A percentile compares a stretch with the other conserved stretches of the same genome.
Evolutionary conservation across 306 rosid genomes (phyloP).

Genomic region (Castanopsis chinensis): DNA sequence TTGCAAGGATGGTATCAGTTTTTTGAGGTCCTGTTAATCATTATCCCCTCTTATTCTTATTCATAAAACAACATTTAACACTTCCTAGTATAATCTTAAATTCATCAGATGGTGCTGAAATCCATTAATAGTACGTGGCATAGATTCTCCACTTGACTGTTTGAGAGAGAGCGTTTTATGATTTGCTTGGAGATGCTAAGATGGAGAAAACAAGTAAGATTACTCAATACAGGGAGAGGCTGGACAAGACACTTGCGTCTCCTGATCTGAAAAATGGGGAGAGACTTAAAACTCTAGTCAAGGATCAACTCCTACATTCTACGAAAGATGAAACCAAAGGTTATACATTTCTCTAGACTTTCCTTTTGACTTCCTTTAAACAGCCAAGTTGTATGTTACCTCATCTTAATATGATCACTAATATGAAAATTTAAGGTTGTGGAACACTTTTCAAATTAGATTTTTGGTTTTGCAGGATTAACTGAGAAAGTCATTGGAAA

Average conservation of each 20-base stretch:
- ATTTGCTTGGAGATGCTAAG: conserved; percentile 34
- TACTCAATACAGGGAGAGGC: conserved; percentile 71
- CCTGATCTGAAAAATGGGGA: conserved; percentile 59
- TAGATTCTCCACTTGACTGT: conserved; percentile 5
- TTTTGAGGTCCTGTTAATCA: background rate
- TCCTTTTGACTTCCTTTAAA: conserved; percentile 15
- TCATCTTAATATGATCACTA: background rate
- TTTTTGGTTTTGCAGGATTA: conserved; percentile 45
- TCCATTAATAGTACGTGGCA: conserved; percentile 9
- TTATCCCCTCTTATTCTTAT: conserved; percentile 2
- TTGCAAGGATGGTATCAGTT: background rate
- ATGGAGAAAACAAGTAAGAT: conserved; percentile 65
- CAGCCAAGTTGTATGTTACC: background rate
- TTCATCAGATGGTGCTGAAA: conserved; percentile 23
- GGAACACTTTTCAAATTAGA: background rate
- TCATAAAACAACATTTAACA: background rate
- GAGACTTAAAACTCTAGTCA: conserved; percentile 54
- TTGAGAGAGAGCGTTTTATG: conserved; percentile 22
- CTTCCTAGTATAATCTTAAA: background rate
- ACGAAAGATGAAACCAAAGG: conserved; percentile 53
- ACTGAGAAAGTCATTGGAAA: conserved; percentile 44
- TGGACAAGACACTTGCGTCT: conserved; percentile 68
- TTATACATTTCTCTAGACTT: conserved; percentile 17
- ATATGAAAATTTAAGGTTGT: background rate
- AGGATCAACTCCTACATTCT: conserved; percentile 52